These are phyloP conservation scores for Pyrus bretschneideri DNA, from an alignment of 306 rosid genomes.

Conservation along the genomic window DNA sequence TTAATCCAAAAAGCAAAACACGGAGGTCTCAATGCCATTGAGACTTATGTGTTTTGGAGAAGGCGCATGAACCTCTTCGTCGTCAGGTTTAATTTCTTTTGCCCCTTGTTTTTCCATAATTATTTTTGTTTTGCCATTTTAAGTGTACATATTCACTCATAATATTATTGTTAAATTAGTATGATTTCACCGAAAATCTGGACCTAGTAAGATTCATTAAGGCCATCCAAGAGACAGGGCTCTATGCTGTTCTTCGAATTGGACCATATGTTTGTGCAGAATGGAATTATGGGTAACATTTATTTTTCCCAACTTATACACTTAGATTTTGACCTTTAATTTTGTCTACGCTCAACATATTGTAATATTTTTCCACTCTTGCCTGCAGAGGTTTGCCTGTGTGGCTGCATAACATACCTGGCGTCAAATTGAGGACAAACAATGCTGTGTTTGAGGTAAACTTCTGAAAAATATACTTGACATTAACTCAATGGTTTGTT, in stretches of 20 bases:
- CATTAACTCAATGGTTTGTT: not conserved
- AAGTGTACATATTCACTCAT: too few relatives aligned
- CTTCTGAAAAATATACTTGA: not conserved
- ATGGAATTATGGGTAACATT: slow-evolving; percentile 41
- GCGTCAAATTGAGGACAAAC: slow-evolving; percentile 25
- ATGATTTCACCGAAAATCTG: slow-evolving; percentile 25
- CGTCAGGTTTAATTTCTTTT: too few relatives aligned
- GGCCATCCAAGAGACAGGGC: slow-evolving; percentile 22
- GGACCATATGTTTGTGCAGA: slow-evolving; percentile 47
- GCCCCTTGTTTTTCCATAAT: too few relatives aligned
- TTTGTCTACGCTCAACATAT: not conserved
- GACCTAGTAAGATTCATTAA: slow-evolving; percentile 26
- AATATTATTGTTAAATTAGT: slow-evolving; percentile 7
- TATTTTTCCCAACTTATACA: not conserved
- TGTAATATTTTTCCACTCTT: not conserved
- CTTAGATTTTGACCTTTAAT: not conserved
- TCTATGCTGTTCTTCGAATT: slow-evolving; percentile 34
- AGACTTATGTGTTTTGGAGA: too few relatives aligned
- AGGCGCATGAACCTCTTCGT: too few relatives aligned
- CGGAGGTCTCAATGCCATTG: too few relatives aligned
- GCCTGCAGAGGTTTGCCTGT: slow-evolving; percentile 36
- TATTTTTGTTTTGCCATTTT: too few relatives aligned
- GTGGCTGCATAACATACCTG: slow-evolving; percentile 39
- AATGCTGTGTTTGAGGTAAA: slow-evolving; percentile 19
- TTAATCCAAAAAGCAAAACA: too few relatives aligned